These are phyloP conservation scores for Trifolium dubium DNA, from an alignment of 306 rosid species.

Conservation along the genomic window DNA sequence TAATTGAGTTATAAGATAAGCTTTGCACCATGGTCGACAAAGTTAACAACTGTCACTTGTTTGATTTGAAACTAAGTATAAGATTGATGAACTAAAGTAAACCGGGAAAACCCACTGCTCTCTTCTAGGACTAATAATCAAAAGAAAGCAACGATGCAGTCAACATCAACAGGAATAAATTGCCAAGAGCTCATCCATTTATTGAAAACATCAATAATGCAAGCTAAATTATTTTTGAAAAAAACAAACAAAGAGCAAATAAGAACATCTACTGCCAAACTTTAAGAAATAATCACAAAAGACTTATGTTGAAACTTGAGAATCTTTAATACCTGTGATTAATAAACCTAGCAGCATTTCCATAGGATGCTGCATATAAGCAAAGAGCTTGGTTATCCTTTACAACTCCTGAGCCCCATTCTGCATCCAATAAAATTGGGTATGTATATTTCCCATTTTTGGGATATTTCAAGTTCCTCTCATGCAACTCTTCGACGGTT, in stretches of 20 bases:
- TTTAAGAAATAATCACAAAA: constrained; percentile 15
- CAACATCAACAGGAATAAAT: not conserved
- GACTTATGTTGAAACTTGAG: constrained; percentile 22
- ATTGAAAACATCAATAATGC: not conserved
- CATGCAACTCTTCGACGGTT: constrained; percentile 64
- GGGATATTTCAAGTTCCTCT: constrained; percentile 58
- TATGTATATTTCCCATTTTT: constrained; percentile 53
- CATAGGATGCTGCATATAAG: constrained; percentile 83
- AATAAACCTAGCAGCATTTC: constrained; percentile 87
- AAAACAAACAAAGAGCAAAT: constrained; percentile 2
- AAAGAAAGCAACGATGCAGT: not conserved
- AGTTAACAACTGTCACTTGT: not conserved
- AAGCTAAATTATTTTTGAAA: constrained; percentile 4
- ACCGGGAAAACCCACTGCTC: not conserved
- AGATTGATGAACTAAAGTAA: constrained; percentile 5
- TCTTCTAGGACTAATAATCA: not conserved
- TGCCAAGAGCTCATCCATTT: not conserved
- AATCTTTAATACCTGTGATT: constrained; percentile 78
- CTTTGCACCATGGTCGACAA: no score
- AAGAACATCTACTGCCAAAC: constrained; percentile 1
- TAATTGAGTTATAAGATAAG: not conserved
- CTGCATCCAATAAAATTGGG: constrained; percentile 73
- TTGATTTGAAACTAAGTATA: constrained; percentile 7
- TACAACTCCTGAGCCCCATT: constrained; percentile 65
- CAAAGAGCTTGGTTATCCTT: constrained; percentile 77